Conservation (phyloP, 2,329 filamentous ascomycete species). For the Xylariaceae sp. region DNA sequence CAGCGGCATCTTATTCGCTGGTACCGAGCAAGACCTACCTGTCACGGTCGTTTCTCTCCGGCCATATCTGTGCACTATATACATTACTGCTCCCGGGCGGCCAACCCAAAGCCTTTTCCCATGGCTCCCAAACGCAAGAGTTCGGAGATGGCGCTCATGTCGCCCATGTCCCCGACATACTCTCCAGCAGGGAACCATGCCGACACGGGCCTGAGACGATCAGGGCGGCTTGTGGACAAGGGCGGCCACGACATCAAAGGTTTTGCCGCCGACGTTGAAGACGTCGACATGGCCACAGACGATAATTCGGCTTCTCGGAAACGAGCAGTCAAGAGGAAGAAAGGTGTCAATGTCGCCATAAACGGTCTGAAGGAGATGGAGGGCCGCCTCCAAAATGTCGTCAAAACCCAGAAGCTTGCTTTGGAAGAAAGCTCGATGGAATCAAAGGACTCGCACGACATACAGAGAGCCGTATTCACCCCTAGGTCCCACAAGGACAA, state of each 20-base stretch:
- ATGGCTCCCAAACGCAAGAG: slow-evolving; percentile 42
- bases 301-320: background rate
- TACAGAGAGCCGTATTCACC: slow-evolving; percentile 37
- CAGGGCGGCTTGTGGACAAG: slow-evolving; percentile 19
- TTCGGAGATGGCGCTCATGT: slow-evolving; percentile 16
- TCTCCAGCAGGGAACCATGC: background rate
- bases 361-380: slow-evolving; percentile 49
- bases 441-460: slow-evolving; percentile 6
- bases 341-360: slow-evolving; percentile 38
- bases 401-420: slow-evolving; percentile 45
- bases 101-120: slow-evolving; percentile 4
- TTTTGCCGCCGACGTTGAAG: background rate
- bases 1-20: slow-evolving; percentile 18
- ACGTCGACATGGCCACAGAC: background rate
- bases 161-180: slow-evolving; percentile 3
- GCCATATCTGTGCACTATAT: background rate
- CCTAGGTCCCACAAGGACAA: slow-evolving; percentile 11
- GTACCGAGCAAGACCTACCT: slow-evolving; percentile 3
- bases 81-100: slow-evolving; percentile 6
- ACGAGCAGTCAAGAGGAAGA: slow-evolving; percentile 10
- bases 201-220: slow-evolving; percentile 16
- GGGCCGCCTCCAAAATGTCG: slow-evolving; percentile 38
- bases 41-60: slow-evolving; percentile 10
- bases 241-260: slow-evolving; percentile 1
- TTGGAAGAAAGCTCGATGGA: slow-evolving; percentile 34